Evolutionary conservation across 2,329 filamentous ascomycete genomes (phyloP).

Genomic region (Talaromyces sp.): DNA sequence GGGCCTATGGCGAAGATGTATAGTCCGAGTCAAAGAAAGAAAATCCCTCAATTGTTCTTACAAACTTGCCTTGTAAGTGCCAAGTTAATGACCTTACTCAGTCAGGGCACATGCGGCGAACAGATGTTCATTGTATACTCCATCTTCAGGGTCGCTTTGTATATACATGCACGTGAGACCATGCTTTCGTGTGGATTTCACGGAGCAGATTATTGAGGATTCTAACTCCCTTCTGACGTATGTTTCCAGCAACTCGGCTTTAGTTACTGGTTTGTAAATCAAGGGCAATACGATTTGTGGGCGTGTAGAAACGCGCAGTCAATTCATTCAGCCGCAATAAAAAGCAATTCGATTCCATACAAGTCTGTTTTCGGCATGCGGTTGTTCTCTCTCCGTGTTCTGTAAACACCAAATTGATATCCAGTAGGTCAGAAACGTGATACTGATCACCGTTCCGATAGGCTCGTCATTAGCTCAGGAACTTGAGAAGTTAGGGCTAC

Average conservation of each 20-base stretch:
- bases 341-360: slow-evolving; percentile 41
- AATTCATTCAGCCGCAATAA: not conserved
- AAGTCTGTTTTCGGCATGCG: not conserved
- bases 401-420: not conserved
- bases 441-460: slow-evolving; percentile 2
- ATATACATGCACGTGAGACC: too few relatives aligned
- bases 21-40: not conserved
- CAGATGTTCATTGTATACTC: not conserved
- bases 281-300: too few relatives aligned
- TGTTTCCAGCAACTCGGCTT: too few relatives aligned
- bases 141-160: not conserved
- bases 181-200: too few relatives aligned
- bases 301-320: not conserved
- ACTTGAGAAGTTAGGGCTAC: slow-evolving; percentile 5
- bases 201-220: too few relatives aligned
- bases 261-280: too few relatives aligned
- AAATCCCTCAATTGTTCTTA: not conserved
- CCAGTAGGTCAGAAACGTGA: slow-evolving; percentile 12
- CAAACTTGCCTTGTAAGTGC: not conserved
- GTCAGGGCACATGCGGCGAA: not conserved
- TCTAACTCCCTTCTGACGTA: not conserved
- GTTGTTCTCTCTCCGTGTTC: not conserved
- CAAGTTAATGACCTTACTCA: not conserved
- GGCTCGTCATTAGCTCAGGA: not conserved
- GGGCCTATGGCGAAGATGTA: not conserved